Conservation (phyloP, 208 protist genomes). For the Acanthamoeba sp. region DNA sequence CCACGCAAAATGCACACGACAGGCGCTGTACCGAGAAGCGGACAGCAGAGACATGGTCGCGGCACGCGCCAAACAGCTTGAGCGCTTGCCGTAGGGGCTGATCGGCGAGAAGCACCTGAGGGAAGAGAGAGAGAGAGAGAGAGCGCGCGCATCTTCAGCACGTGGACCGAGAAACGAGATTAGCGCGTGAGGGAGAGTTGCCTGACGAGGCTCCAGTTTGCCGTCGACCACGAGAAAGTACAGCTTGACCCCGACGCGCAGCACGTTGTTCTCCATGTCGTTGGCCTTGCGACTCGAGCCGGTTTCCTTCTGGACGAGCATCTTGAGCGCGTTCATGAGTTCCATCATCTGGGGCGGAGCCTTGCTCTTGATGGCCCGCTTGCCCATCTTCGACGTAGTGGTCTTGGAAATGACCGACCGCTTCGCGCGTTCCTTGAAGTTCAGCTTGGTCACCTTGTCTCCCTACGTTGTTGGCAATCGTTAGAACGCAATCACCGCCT, state of each 20-base stretch:
- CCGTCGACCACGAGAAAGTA: conserved; percentile 24
- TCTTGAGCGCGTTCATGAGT: conserved; percentile 27
- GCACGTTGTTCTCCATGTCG: conserved; percentile 45
- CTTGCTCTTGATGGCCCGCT: conserved; percentile 54
- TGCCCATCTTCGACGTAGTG: conserved; percentile 44
- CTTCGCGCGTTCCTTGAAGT: neutral
- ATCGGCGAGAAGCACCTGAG: neutral
- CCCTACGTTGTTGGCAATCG: neutral
- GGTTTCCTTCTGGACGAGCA: conserved; percentile 34
- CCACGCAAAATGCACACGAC: neutral
- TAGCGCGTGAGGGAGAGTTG: neutral
- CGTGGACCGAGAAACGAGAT: too few species aligned
- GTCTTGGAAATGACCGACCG: neutral
- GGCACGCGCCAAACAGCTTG: neutral
- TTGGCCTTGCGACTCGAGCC: neutral
- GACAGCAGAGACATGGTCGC: conserved; percentile 7
- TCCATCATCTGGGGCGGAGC: conserved; percentile 1
- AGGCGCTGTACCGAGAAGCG: neutral
- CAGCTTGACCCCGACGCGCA: conserved; percentile 24
- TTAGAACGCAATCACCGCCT: neutral
- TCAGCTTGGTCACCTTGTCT: neutral
- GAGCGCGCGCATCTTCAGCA: too few species aligned
- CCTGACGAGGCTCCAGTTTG: neutral
- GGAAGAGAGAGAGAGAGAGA: neutral
- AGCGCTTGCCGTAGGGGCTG: neutral